Evolutionary conservation across 768 basidiomycete species (phyloP).

Genomic region (Pisolithus albus): DNA sequence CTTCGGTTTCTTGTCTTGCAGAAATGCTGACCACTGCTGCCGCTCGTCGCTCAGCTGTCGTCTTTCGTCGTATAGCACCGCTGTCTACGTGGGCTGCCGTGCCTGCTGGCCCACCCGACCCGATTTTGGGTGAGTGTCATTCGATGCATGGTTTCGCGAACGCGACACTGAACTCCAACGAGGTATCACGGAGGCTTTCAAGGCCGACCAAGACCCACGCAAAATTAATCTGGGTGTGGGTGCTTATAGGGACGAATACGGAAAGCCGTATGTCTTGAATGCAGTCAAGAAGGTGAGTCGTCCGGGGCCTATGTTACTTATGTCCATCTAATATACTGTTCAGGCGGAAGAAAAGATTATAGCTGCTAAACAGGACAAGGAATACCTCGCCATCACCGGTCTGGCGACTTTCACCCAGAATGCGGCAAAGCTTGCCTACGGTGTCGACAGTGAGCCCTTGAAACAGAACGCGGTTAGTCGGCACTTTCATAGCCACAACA

Average conservation of each 20-base stretch:
- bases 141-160: not conserved
- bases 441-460: conserved; percentile 68
- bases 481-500: not conserved
- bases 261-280: conserved; percentile 90
- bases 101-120: conserved; percentile 84
- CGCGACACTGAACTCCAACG: conserved; percentile 8
- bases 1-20: conserved; percentile 28
- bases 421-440: conserved; percentile 88
- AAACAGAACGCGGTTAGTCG: conserved; percentile 62
- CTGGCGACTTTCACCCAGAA: conserved; percentile 78
- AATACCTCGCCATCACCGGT: conserved; percentile 95
- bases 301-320: not conserved
- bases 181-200: conserved; percentile 95
- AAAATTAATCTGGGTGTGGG: conserved; percentile 99
- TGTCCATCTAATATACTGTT: conserved; percentile 1
- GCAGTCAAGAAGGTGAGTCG: conserved; percentile 74
- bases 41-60: conserved; percentile 44
- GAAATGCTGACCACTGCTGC: conserved; percentile 38
- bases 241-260: conserved; percentile 88
- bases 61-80: conserved; percentile 32
- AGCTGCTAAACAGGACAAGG: conserved; percentile 73
- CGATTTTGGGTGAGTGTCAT: conserved; percentile 69
- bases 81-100: conserved; percentile 78
- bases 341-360: conserved; percentile 75
- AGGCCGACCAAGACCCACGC: conserved; percentile 83